A percentile compares a stretch with the other conserved stretches of the same genome.
Evolutionary conservation across 2,329 filamentous ascomycete genomes (phyloP).

Genomic region (Purpureocillium takamizusanense): DNA sequence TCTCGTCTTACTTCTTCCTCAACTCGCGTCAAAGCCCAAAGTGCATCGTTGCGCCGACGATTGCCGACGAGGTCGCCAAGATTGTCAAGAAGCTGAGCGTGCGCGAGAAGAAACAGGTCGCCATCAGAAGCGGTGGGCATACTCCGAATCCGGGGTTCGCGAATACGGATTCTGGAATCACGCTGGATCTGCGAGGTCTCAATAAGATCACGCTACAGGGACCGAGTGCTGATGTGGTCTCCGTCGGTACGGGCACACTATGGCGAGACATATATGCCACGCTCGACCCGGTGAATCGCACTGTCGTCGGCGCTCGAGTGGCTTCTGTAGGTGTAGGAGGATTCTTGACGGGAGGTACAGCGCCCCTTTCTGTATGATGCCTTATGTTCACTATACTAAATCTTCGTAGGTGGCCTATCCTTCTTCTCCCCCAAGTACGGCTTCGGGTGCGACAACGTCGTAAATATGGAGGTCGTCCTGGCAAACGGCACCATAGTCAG

Average conservation of each 20-base stretch:
- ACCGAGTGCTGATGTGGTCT: slow-evolving; percentile 1
- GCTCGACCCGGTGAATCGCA: no score
- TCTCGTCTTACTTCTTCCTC: no score
- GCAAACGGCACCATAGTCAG: slow-evolving; percentile 30
- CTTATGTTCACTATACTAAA: no score
- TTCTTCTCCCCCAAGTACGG: slow-evolving; percentile 16
- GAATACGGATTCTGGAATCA: slow-evolving; percentile 26
- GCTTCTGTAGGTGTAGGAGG: slow-evolving; percentile 15
- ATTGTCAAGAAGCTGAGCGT: background rate
- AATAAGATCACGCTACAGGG: slow-evolving; percentile 16
- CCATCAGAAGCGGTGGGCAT: slow-evolving; percentile 35
- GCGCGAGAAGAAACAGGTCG: slow-evolving; percentile 8
- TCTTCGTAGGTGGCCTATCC: slow-evolving; percentile 10
- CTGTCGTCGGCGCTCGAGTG: slow-evolving; percentile 26
- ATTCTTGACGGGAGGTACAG: background rate
- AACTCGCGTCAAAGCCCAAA: no score
- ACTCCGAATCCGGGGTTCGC: slow-evolving; percentile 29
- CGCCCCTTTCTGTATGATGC: no score
- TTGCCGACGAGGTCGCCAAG: background rate
- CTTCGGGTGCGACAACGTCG: slow-evolving; percentile 32
- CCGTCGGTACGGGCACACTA: no score
- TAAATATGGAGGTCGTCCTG: slow-evolving; percentile 35
- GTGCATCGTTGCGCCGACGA: slow-evolving; percentile 22
- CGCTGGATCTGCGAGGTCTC: slow-evolving; percentile 27
- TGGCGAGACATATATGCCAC: no score